A percentile compares a stretch with the other conserved stretches of the same genome.
These are phyloP conservation scores for Suillus americanus DNA, from an alignment of 768 basidiomycete genomes.

Conservation along the genomic window DNA sequence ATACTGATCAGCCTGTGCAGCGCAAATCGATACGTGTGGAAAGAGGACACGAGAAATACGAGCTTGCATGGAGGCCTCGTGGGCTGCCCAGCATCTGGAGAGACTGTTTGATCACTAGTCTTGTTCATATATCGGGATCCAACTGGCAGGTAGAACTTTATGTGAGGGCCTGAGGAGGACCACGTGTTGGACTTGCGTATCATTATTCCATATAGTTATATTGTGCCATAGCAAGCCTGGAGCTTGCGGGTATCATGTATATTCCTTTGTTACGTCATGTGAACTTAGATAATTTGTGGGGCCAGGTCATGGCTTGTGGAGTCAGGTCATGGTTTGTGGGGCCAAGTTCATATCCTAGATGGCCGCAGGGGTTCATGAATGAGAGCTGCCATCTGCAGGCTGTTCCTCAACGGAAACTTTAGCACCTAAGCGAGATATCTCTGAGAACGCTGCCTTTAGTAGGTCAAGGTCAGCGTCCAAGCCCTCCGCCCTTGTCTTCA, in stretches of 20 bases:
- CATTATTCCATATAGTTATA: slow-evolving; percentile 9
- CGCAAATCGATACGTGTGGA: slow-evolving; percentile 30
- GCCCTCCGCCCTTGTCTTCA: slow-evolving; percentile 85
- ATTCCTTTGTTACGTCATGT: not conserved
- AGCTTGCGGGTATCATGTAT: slow-evolving; percentile 9
- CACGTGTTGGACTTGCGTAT: not conserved
- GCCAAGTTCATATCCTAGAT: not conserved
- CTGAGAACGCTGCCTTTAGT: slow-evolving; percentile 78
- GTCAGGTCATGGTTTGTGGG: slow-evolving; percentile 1
- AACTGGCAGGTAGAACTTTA: slow-evolving; percentile 46
- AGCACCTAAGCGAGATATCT: slow-evolving; percentile 76
- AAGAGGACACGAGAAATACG: slow-evolving; percentile 39
- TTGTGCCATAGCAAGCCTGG: slow-evolving; percentile 15
- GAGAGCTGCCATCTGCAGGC: not conserved
- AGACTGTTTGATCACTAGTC: slow-evolving; percentile 38
- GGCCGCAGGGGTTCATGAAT: not conserved
- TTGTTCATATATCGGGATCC: slow-evolving; percentile 40
- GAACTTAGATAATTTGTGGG: not conserved
- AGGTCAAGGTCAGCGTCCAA: slow-evolving; percentile 83
- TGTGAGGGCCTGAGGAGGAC: slow-evolving; percentile 18
- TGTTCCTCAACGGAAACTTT: slow-evolving; percentile 57
- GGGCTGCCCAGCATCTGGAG: slow-evolving; percentile 22
- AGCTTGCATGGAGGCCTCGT: slow-evolving; percentile 24
- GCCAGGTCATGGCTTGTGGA: too few species aligned
- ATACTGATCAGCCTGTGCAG: slow-evolving; percentile 16